phyloP scores from a whole-genome alignment of 306 rosid species.

The Glycine tomentella region DNA sequence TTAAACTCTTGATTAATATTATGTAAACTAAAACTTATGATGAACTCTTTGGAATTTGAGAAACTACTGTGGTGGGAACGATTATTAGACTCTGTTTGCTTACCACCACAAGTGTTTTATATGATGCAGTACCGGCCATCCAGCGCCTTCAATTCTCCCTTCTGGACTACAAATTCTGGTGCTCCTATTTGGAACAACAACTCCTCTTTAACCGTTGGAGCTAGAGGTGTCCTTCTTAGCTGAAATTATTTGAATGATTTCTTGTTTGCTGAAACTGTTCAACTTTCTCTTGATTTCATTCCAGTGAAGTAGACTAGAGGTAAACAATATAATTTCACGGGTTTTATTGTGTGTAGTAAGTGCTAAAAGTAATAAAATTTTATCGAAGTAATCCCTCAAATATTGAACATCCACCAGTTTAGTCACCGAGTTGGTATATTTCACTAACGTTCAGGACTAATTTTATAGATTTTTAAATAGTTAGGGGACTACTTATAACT shows the following conservation, averaged over 20 bases:
- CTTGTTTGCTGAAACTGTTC: neutral
- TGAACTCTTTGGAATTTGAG: constrained; percentile 8
- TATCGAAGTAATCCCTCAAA: no score
- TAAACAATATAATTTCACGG: no score
- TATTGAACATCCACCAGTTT: no score
- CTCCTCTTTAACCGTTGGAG: constrained; percentile 70
- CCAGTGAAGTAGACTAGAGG: neutral
- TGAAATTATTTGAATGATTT: neutral
- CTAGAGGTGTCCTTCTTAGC: constrained; percentile 59
- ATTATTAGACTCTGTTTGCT: neutral
- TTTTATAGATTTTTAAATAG: no score
- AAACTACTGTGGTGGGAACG: neutral
- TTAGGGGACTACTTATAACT: no score
- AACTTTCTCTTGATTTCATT: neutral
- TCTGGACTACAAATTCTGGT: constrained; percentile 89
- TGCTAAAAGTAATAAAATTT: no score
- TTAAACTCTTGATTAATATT: neutral
- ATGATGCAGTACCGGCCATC: constrained; percentile 79
- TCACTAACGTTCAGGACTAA: no score
- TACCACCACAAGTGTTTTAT: neutral
- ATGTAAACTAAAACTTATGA: no score
- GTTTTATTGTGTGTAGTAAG: no score
- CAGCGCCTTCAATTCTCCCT: constrained; percentile 77
- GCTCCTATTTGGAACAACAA: constrained; percentile 92
- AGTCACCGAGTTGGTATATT: no score